A percentile compares a stretch with the other conserved stretches of the same genome.
Conservation (phyloP, 768 basidiomycete genomes). For the Amanita subjunquillea region DNA sequence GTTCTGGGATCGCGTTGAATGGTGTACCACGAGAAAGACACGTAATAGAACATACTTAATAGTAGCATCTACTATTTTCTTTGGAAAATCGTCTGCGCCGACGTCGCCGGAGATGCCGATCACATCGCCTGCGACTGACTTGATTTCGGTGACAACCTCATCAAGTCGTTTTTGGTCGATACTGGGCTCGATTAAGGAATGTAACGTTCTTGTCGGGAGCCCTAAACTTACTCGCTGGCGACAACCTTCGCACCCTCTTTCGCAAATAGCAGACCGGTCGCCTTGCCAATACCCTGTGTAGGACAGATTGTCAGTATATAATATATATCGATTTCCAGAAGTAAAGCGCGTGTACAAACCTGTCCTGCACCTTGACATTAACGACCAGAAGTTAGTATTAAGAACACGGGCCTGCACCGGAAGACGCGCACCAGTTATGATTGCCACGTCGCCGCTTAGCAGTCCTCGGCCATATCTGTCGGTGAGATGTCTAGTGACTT, state of each 20-base stretch:
- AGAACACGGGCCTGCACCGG: background rate
- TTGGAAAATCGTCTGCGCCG: conserved; percentile 73
- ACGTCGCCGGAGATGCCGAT: conserved; percentile 75
- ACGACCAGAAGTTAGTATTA: background rate
- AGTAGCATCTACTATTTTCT: conserved; percentile 67
- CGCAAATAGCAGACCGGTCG: conserved; percentile 67
- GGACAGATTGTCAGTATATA: conserved; percentile 50
- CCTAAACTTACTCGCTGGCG: conserved; percentile 58
- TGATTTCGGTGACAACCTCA: conserved; percentile 64
- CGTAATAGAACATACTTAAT: conserved; percentile 42
- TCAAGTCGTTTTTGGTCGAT: conserved; percentile 65
- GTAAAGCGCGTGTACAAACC: conserved; percentile 25
- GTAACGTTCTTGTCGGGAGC: background rate
- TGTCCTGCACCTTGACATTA: conserved; percentile 55
- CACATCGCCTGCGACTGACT: conserved; percentile 59
- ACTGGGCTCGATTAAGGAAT: conserved; percentile 23
- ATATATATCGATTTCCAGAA: conserved; percentile 23
- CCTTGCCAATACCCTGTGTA: conserved; percentile 66
- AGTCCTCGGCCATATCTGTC: conserved; percentile 47
- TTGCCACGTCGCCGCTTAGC: conserved; percentile 69
- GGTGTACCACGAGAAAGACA: background rate
- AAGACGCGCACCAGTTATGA: conserved; percentile 61
- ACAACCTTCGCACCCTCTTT: conserved; percentile 84
- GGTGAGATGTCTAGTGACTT: conserved; percentile 62
- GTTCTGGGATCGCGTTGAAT: conserved; percentile 29